Percentiles rank a stretch among this genome's conserved stretches.
These are phyloP conservation scores for Solanum corneliomulleri DNA, from an alignment of 257 asterid species.

Conservation along the genomic window DNA sequence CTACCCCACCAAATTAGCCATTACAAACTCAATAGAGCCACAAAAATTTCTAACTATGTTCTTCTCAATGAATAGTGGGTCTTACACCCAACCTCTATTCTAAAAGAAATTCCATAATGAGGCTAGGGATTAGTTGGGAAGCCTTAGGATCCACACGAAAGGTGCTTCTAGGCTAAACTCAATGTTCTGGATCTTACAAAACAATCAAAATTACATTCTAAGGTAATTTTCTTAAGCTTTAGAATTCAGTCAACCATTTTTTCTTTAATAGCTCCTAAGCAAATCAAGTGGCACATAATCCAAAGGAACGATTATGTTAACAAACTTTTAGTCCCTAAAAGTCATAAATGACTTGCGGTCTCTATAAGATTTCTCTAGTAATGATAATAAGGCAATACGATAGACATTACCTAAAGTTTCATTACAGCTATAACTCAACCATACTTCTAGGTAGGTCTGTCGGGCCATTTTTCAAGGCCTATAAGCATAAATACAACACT, in stretches of 20 bases:
- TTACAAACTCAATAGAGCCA: background rate
- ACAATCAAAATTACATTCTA: background rate
- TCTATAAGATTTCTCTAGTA: background rate
- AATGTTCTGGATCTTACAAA: rapidly evolving
- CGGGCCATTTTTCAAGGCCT: background rate
- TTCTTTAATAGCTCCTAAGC: background rate
- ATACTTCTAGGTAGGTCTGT: background rate
- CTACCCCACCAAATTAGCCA: background rate
- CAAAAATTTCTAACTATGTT: background rate
- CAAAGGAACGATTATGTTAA: no score
- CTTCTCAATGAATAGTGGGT: background rate
- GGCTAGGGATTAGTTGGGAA: background rate
- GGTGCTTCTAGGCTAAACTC: background rate
- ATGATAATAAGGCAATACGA: background rate
- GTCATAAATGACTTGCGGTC: background rate
- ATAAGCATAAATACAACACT: no score
- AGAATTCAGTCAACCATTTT: background rate
- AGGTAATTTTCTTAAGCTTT: background rate
- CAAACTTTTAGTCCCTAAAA: background rate
- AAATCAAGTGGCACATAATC: background rate
- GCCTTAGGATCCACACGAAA: background rate
- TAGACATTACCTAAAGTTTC: background rate
- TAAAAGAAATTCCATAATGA: background rate
- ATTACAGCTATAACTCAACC: background rate
- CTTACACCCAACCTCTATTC: background rate